Percentiles rank a stretch among this genome's conserved stretches.
Evolutionary conservation across 2,329 filamentous ascomycete species (phyloP).

Genomic region (Chalara sp.): DNA sequence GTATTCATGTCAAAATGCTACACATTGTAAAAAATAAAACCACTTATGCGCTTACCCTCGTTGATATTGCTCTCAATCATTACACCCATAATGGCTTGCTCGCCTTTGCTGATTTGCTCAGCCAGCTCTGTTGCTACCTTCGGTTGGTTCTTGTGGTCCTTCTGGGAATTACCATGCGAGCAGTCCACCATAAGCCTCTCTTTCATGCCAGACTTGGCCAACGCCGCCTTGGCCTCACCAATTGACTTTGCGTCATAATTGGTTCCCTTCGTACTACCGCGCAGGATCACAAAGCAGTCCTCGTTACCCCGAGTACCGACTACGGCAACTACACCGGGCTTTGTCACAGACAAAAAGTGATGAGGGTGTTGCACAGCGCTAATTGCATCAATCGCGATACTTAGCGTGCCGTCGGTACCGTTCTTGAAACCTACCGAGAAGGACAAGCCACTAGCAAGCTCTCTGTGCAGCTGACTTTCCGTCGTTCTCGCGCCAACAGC

Average conservation of each 20-base stretch:
- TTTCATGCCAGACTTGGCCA: slow-evolving; percentile 66
- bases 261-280: slow-evolving; percentile 86
- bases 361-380: slow-evolving; percentile 87
- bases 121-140: slow-evolving; percentile 80
- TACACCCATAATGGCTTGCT: slow-evolving; percentile 82
- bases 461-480: slow-evolving; percentile 90
- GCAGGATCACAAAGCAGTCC: slow-evolving; percentile 93
- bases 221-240: slow-evolving; percentile 70
- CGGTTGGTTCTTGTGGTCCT: slow-evolving; percentile 96
- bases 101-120: slow-evolving; percentile 78
- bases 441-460: slow-evolving; percentile 85
- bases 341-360: slow-evolving; percentile 95
- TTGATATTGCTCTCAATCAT: slow-evolving; percentile 99
- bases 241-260: slow-evolving; percentile 90
- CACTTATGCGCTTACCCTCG: slow-evolving; percentile 52
- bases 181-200: slow-evolving; percentile 94
- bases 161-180: slow-evolving; percentile 91
- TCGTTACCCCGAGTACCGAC: slow-evolving; percentile 92
- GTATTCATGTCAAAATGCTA: neutral
- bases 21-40: neutral
- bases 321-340: slow-evolving; percentile 90
- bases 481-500: slow-evolving; percentile 95
- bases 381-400: slow-evolving; percentile 91
- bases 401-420: slow-evolving; percentile 85
- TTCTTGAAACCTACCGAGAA: slow-evolving; percentile 99